Base-by-base conservation (phyloP, 192 early-diverging fungal genomes). In the Entomortierella beljakovae region DNA sequence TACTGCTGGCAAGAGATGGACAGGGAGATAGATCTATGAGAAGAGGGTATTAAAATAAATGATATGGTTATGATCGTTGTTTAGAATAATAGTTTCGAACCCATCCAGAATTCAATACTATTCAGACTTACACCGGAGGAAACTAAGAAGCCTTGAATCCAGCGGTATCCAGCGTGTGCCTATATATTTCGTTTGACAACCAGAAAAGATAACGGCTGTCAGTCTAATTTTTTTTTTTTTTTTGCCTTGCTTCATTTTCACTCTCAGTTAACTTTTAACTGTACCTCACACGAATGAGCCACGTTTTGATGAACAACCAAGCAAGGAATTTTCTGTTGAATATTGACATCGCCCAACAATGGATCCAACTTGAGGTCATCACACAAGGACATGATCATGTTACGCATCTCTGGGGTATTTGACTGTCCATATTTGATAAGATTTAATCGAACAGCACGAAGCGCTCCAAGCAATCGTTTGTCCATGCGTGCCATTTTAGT, bases 11-110 rank as follows among this genome's bases (percentile, higher is more conserved):
- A 88, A 71, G 22, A 87, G 50, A 63, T 91, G 89, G 0, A 89
- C 89, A 18, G 88, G 88, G n/a, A 91, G 52, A 58, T 91, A 91
- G 18, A 90, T 82, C 86, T 89, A 72, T 58, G 28, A 23, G 34
- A 7, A 16, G 18, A 43, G 42, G 42, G 42, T 18, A 43, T 43
- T 43, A n/a, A n/a, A n/a, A n/a, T n/a, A n/a, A n/a, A n/a, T n/a
- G n/a, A n/a, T n/a, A n/a, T n/a, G n/a, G n/a, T n/a, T n/a, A n/a
- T n/a, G n/a, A n/a, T n/a, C n/a, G n/a, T n/a, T n/a, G n/a, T n/a
- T n/a, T n/a, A n/a, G n/a, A n/a, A n/a, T n/a, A n/a, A n/a, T n/a
- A n/a, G n/a, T n/a, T n/a, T n/a, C n/a, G 9, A 9, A 43, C 42
- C 10, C 9, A 43, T 9, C 18, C 42, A 9, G 9, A 43, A 18